Evolutionary conservation across 768 basidiomycete genomes (phyloP).

Genomic region (Boletellus ananiceps): DNA sequence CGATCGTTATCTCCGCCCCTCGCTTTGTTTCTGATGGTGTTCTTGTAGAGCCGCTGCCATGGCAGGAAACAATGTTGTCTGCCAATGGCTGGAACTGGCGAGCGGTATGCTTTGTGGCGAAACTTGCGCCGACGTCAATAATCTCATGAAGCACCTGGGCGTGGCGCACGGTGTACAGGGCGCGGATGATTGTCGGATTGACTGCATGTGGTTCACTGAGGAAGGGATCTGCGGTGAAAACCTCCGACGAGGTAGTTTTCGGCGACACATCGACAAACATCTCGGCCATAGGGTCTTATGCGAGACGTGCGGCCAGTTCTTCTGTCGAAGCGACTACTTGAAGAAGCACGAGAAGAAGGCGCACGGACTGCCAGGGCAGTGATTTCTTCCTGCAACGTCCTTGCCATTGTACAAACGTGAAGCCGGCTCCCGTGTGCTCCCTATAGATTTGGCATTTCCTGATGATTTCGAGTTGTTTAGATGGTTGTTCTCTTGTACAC

Average conservation of each 20-base stretch:
- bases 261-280: slow-evolving; percentile 10
- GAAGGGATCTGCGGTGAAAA: not conserved
- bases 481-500: no score
- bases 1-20: not conserved
- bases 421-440: no score
- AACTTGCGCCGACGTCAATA: not conserved
- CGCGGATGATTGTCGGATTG: not conserved
- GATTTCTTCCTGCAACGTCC: not conserved
- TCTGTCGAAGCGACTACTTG: slow-evolving; percentile 3
- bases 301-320: not conserved
- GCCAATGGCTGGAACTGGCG: not conserved
- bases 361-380: not conserved
- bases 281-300: not conserved
- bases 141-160: slow-evolving; percentile 3
- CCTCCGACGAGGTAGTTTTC: not conserved
- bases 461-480: no score
- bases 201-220: not conserved
- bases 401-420: not conserved
- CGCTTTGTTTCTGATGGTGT: not conserved
- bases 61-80: not conserved
- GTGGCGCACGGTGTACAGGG: slow-evolving; percentile 3
- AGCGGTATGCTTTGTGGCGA: not conserved
- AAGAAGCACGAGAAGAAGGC: not conserved
- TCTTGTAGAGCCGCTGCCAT: not conserved
- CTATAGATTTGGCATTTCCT: no score